Base-by-base conservation (phyloP, 345 rosid species). In the Linum usitatissimum region DNA sequence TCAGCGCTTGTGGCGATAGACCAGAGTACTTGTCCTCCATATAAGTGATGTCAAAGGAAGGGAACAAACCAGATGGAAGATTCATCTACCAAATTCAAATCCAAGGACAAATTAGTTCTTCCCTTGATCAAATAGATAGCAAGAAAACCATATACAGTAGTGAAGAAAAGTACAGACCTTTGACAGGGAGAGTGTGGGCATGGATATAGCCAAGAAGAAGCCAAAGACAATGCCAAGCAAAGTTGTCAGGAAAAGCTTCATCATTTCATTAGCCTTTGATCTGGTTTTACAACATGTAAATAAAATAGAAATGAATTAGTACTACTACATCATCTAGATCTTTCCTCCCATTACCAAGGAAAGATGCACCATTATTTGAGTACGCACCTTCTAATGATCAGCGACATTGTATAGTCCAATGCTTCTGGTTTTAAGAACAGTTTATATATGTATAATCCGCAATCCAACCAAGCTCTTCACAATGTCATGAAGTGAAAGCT, bases 21-120 rank as follows among this genome's bases (percentile, higher is more conserved):
- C 88, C 87, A 9, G 89, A 75, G 78, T 83, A 84, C 63, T 90
- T 90, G 80, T 87, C 90, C 73, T 84, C 95, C 57, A 82, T 75
- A 69, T 83, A 86, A 21, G 92, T 75, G 53, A 90, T 81, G 78
- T 93, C 97, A 68, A 83, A 72, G 48, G 99, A 81, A 53, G 97
- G 96, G 64, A 87, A 78, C 72, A 90, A 70, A 30, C 81, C 68
- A 66, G 99, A 79, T 21, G 97, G 97, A 62, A 90, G 83, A 79
- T 79, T 86, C 90, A 86, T 76, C 99, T 93, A 63, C 75, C 68
- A 75, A 67, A 68, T 42, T 20, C 31, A 58, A 60, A 81, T 12
- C 14, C 60, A 74, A 40, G 38, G 38, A 12, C 51, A 61, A 57
- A 28, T 20, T 55, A 59, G 42, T 49, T 63, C 51, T 30, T 59